phyloP scores from a whole-genome alignment of 176 grass and related monocot species.

The Eleusine coracana region DNA sequence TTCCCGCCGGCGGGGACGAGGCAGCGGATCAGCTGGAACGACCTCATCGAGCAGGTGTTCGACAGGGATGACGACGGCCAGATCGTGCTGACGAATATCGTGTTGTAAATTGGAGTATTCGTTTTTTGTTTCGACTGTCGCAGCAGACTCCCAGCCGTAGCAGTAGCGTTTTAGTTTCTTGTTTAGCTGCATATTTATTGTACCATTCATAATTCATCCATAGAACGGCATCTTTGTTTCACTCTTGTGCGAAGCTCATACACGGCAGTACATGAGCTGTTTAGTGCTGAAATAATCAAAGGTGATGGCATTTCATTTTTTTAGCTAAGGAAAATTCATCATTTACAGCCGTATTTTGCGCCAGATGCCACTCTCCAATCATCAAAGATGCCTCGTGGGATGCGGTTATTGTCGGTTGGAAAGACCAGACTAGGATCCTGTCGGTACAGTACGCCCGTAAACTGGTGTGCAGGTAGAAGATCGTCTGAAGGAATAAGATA shows the following conservation, averaged over 20 bases:
- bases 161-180: not conserved
- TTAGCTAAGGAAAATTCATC: not conserved
- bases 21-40: constrained; percentile 80
- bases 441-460: no score
- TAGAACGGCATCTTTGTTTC: not conserved
- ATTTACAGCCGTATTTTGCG: not conserved
- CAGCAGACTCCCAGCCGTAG: not conserved
- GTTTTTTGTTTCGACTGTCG: constrained; percentile 2
- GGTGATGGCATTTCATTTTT: not conserved
- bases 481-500: no score
- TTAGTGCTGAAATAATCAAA: not conserved
- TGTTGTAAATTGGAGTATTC: constrained; percentile 36
- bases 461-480: no score
- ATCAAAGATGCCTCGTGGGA: no score
- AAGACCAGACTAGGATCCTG: no score
- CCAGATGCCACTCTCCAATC: not conserved
- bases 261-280: not conserved
- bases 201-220: not conserved
- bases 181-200: not conserved
- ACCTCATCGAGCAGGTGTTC: constrained; percentile 81
- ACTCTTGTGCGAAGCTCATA: not conserved
- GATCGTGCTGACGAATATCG: constrained; percentile 47
- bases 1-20: constrained; percentile 33
- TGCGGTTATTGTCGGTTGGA: no score
- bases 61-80: constrained; percentile 66